Conservation (phyloP, 106 monocot species). For the Phalaenopsis equestris region DNA sequence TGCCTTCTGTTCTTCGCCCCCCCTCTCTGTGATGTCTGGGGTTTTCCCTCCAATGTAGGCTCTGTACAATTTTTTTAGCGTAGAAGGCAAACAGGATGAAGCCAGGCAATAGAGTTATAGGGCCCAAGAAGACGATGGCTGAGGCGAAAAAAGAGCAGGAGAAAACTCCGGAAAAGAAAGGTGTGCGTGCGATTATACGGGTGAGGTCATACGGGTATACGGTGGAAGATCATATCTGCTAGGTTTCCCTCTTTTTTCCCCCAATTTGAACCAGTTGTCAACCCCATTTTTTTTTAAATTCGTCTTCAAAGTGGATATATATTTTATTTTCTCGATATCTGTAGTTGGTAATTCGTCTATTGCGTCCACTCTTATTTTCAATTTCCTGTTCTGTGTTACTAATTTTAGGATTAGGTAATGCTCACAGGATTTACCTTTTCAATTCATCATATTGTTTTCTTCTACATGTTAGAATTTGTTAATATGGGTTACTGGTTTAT, state of each 20-base stretch:
- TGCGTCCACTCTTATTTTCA: background rate
- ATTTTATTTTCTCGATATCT: background rate
- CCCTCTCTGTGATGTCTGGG: background rate
- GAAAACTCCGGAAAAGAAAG: background rate
- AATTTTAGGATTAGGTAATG: background rate
- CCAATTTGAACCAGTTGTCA: background rate
- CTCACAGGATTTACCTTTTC: background rate
- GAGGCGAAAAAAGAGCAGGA: background rate
- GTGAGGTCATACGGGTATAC: conserved; percentile 2
- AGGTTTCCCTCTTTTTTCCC: background rate
- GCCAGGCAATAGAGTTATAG: conserved; percentile 3
- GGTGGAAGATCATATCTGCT: conserved; percentile 4
- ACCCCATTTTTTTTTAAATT: background rate
- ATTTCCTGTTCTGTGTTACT: background rate
- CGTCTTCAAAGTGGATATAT: background rate
- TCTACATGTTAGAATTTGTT: background rate
- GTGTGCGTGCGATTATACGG: background rate
- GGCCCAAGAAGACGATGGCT: background rate
- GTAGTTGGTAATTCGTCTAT: background rate
- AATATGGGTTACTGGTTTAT: background rate
- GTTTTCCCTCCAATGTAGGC: background rate
- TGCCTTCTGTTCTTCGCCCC: background rate
- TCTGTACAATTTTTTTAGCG: background rate
- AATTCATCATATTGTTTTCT: background rate
- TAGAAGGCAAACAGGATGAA: conserved; percentile 6